These are phyloP conservation scores for Dactylellina leptospora DNA, from an alignment of 2,329 filamentous ascomycete species.

Conservation along the genomic window DNA sequence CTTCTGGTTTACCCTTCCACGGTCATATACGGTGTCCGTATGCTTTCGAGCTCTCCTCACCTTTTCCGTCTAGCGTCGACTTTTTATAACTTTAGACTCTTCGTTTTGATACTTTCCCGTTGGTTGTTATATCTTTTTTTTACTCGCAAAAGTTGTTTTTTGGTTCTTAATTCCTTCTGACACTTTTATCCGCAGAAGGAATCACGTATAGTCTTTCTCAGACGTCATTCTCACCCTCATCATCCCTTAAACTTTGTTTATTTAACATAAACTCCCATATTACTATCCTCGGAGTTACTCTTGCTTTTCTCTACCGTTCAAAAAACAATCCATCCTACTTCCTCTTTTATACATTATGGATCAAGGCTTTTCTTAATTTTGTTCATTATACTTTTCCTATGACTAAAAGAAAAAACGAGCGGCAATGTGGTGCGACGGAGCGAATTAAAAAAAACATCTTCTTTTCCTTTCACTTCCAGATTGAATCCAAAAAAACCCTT, in stretches of 20 bases:
- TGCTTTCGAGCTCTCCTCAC: constrained; percentile 22
- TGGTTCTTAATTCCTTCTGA: constrained; percentile 19
- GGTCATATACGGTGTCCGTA: constrained; percentile 20
- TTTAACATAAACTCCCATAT: constrained; percentile 42
- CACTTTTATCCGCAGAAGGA: constrained; percentile 51
- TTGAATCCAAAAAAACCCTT: background rate
- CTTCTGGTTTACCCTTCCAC: background rate
- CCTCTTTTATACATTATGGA: background rate
- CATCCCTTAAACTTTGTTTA: background rate
- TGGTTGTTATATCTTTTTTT: constrained; percentile 10
- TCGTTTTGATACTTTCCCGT: constrained; percentile 12
- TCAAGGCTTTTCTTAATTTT: background rate
- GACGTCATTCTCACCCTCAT: too few species aligned
- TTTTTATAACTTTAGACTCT: constrained; percentile 13
- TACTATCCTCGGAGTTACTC: constrained; percentile 40
- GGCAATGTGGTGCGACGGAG: constrained; percentile 8
- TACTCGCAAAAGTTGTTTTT: constrained; percentile 42
- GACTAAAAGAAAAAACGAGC: constrained; percentile 3
- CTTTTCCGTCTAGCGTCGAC: constrained; percentile 21
- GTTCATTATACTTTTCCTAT: background rate
- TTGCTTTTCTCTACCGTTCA: background rate
- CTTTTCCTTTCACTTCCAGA: background rate
- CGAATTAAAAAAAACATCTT: background rate
- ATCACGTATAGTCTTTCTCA: too few species aligned
- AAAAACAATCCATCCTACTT: background rate